Conservation (phyloP, 2,329 filamentous ascomycete genomes). For the Clonostachys chloroleuca region DNA sequence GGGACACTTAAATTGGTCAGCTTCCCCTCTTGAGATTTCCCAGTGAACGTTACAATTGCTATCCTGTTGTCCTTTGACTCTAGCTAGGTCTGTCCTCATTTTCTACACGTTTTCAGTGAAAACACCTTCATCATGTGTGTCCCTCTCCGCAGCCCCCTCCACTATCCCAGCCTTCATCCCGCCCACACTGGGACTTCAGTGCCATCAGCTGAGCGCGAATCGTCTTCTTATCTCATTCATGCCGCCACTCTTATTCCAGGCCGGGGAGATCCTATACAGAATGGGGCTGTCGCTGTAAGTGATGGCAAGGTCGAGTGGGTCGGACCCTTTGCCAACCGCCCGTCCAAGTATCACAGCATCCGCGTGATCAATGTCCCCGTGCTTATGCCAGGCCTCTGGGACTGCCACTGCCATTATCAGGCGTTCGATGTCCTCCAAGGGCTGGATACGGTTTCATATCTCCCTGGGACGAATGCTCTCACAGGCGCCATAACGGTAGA, state of each 20-base stretch:
- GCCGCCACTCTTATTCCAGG: constrained; percentile 40
- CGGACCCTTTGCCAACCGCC: constrained; percentile 20
- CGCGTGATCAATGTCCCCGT: constrained; percentile 24
- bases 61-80: no score
- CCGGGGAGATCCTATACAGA: constrained; percentile 30
- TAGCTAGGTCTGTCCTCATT: no score
- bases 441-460: constrained; percentile 9
- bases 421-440: constrained; percentile 17
- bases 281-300: constrained; percentile 31
- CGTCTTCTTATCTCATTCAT: constrained; percentile 6
- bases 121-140: no score
- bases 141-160: no score
- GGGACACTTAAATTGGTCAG: no score
- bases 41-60: no score
- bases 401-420: constrained; percentile 40
- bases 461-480: constrained; percentile 16
- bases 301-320: constrained; percentile 32
- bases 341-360: constrained; percentile 17
- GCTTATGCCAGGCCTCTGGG: constrained; percentile 45
- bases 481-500: constrained; percentile 33
- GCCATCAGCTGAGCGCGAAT: no score
- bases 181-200: no score
- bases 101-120: no score
- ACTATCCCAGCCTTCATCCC: no score
- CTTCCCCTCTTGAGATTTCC: no score